Percentiles rank a stretch among this genome's conserved stretches.
Conservation (phyloP, 305 asterid species). For the Solanum hybrid region DNA sequence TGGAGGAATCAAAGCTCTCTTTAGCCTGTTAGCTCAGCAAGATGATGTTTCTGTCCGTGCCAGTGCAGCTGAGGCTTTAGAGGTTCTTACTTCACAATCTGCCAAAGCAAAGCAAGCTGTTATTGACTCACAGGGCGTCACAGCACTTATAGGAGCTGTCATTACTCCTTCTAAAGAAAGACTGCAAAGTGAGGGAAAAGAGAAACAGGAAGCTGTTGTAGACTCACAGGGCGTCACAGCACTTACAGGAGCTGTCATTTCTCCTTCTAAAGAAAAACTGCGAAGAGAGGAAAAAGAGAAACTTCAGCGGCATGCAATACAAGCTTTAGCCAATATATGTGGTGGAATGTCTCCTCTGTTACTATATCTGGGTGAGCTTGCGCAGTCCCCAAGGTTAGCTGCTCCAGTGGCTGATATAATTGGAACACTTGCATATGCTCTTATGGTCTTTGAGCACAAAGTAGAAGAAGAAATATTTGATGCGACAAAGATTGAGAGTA, state of each 20-base stretch:
- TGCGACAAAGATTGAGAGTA: conserved; percentile 77
- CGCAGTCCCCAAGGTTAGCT: conserved; percentile 79
- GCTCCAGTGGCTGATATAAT: conserved; percentile 95
- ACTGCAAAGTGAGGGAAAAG: conserved; percentile 91
- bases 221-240: conserved; percentile 80
- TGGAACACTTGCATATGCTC: conserved; percentile 97
- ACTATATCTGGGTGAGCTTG: conserved; percentile 94
- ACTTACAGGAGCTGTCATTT: conserved; percentile 82
- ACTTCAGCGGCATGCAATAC: conserved; percentile 96
- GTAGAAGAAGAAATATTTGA: conserved; percentile 82
- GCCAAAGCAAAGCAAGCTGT: conserved; percentile 79
- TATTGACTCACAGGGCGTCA: conserved; percentile 80
- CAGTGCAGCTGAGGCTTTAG: conserved; percentile 91
- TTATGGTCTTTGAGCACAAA: conserved; percentile 79
- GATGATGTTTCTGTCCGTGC: conserved; percentile 91
- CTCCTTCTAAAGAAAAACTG: conserved; percentile 97
- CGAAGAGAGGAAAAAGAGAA: conserved; percentile 93
- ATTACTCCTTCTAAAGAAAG: conserved; percentile 96
- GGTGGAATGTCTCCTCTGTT: conserved; percentile 90
- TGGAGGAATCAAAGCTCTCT: conserved; percentile 77
- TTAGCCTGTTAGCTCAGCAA: conserved; percentile 72
- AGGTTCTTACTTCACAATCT: conserved; percentile 89
- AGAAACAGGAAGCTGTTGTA: conserved; percentile 69
- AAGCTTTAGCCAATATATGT: conserved; percentile 93
- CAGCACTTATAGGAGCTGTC: conserved; percentile 82